Percentiles rank a stretch among this genome's conserved stretches.
phyloP scores from a whole-genome alignment of 2,329 filamentous ascomycete species.

The Fusarium setosum region DNA sequence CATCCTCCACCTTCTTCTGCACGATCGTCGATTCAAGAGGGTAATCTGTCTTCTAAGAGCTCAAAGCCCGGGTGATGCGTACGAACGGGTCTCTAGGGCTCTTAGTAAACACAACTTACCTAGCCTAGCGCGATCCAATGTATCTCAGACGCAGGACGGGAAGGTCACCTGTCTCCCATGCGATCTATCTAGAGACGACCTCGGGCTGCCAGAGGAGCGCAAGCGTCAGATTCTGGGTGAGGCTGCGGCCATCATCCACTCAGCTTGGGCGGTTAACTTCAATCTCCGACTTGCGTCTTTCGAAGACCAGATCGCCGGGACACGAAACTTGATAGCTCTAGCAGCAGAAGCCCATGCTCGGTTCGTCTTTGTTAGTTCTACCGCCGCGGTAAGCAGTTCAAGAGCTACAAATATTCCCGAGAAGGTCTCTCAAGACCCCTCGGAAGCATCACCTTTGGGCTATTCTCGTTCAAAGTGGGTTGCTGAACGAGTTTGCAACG shows the following conservation, averaged over 20 bases:
- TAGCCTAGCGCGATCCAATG: neutral
- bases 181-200: neutral
- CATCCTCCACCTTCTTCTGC: slow-evolving; percentile 47
- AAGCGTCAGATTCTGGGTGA: neutral
- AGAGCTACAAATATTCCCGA: slow-evolving; percentile 49
- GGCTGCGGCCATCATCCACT: slow-evolving; percentile 54
- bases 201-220: slow-evolving; percentile 14
- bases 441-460: slow-evolving; percentile 51
- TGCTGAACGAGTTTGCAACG: slow-evolving; percentile 51
- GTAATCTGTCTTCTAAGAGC: slow-evolving; percentile 56
- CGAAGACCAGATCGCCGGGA: slow-evolving; percentile 59
- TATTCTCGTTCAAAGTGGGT: slow-evolving; percentile 58
- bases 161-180: slow-evolving; percentile 34
- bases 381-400: slow-evolving; percentile 55
- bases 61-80: slow-evolving; percentile 1
- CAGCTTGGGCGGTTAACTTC: slow-evolving; percentile 68
- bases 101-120: slow-evolving; percentile 9
- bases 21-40: slow-evolving; percentile 1
- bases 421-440: slow-evolving; percentile 15
- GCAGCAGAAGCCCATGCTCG: slow-evolving; percentile 37
- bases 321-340: slow-evolving; percentile 55
- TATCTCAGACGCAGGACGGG: neutral
- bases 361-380: slow-evolving; percentile 64
- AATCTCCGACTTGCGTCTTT: slow-evolving; percentile 62
- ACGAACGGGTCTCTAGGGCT: slow-evolving; percentile 21